A percentile compares a stretch with the other conserved stretches of the same genome.
Evolutionary conservation across 768 basidiomycete genomes (phyloP).

Genomic region (Tulasnella sp.): DNA sequence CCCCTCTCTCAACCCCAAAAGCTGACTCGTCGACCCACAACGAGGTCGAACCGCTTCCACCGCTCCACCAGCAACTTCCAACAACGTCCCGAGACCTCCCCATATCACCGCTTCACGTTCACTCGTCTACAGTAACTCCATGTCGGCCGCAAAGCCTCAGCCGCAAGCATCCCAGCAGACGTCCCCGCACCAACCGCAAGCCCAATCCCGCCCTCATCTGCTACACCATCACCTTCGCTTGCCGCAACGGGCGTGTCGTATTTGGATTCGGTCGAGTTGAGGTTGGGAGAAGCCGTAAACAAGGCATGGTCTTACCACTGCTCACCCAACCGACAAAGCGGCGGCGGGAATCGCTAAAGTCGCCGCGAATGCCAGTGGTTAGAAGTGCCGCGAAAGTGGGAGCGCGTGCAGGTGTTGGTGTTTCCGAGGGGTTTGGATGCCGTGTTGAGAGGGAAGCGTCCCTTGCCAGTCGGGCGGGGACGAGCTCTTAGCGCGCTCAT

Average conservation of each 20-base stretch:
- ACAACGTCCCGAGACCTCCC: background rate
- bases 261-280: conserved; percentile 68
- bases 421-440: conserved; percentile 47
- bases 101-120: background rate
- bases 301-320: conserved; percentile 62
- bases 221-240: too few species aligned
- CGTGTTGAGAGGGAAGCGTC: conserved; percentile 56
- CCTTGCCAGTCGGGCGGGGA: conserved; percentile 72
- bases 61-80: background rate
- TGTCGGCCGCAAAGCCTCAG: background rate
- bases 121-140: conserved; percentile 49
- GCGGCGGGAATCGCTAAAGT: too few species aligned
- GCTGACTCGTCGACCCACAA: background rate
- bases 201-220: background rate
- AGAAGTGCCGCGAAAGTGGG: too few species aligned
- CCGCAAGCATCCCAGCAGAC: conserved; percentile 47
- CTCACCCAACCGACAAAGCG: conserved; percentile 30
- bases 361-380: too few species aligned
- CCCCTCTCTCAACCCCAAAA: too few species aligned
- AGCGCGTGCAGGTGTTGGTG: background rate
- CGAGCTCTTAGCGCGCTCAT: conserved; percentile 60
- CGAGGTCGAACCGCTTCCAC: conserved; percentile 18
- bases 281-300: conserved; percentile 76
- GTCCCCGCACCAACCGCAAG: conserved; percentile 37
- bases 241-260: conserved; percentile 55